A percentile compares a stretch with the other conserved stretches of the same genome.
Conservation (phyloP, 768 basidiomycete species). For the Russula virescens region DNA sequence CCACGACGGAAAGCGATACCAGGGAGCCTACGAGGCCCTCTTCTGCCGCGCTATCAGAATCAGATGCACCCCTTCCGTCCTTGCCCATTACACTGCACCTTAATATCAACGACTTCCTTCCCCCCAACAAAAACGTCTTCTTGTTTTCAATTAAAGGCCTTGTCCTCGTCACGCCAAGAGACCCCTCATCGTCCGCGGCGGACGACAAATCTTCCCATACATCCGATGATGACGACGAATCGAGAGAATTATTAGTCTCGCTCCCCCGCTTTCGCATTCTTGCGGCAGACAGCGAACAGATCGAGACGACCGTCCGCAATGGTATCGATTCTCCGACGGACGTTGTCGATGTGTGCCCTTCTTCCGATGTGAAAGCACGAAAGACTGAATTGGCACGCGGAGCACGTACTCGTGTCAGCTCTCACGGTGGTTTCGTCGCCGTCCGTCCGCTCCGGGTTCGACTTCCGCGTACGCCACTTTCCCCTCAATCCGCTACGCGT, state of each 20-base stretch:
- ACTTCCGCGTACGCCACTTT: constrained; percentile 26
- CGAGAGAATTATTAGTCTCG: constrained; percentile 47
- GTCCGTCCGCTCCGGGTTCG: constrained; percentile 37
- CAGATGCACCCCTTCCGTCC: constrained; percentile 36
- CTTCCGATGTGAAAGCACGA: constrained; percentile 54
- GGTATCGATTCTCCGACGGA: constrained; percentile 39
- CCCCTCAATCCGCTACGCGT: constrained; percentile 13
- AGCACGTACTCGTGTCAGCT: constrained; percentile 53
- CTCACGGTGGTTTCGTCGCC: constrained; percentile 54
- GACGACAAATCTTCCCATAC: constrained; percentile 16
- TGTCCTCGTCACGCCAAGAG: constrained; percentile 49
- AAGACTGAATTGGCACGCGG: constrained; percentile 60
- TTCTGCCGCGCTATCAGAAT: constrained; percentile 31
- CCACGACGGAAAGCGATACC: constrained; percentile 32
- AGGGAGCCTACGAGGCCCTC: constrained; percentile 37
- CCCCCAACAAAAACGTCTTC: constrained; percentile 58
- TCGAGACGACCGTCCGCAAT: constrained; percentile 54
- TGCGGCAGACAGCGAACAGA: constrained; percentile 57
- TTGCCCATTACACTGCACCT: constrained; percentile 68
- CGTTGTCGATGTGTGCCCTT: constrained; percentile 57
- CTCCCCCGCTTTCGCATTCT: constrained; percentile 67
- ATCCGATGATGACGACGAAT: constrained; percentile 26
- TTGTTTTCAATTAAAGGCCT: constrained; percentile 62
- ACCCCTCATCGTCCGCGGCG: constrained; percentile 30
- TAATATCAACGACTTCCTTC: constrained; percentile 72